Percentiles rank a stretch among this genome's conserved stretches.
Evolutionary conservation across 805 yeast species (phyloP).

Genomic region (Yamadazyma ubonensis): DNA sequence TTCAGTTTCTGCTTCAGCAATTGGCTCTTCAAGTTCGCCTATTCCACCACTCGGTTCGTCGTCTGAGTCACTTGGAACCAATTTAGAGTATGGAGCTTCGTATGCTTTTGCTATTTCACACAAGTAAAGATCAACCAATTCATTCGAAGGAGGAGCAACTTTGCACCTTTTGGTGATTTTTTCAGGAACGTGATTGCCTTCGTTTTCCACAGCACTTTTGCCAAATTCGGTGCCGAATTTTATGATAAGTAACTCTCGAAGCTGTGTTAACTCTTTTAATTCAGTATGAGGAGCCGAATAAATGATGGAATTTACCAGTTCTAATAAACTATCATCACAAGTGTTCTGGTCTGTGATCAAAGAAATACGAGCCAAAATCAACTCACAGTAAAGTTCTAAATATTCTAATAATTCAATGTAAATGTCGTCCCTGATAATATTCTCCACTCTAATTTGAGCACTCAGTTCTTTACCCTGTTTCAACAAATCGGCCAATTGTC

Average conservation of each 20-base stretch:
- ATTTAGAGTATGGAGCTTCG: constrained; percentile 67
- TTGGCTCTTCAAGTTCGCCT: constrained; percentile 15
- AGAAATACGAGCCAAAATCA: constrained; percentile 70
- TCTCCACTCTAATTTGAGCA: constrained; percentile 81
- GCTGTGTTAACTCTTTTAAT: constrained; percentile 61
- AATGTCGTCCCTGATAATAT: constrained; percentile 78
- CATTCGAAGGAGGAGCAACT: constrained; percentile 63
- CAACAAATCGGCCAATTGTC: constrained; percentile 68
- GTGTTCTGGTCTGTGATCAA: constrained; percentile 48
- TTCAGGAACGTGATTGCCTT: constrained; percentile 56
- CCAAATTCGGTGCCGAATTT: constrained; percentile 72
- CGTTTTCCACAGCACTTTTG: constrained; percentile 51
- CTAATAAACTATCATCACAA: constrained; percentile 63
- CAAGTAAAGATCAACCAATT: constrained; percentile 66
- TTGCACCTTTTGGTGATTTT: constrained; percentile 62
- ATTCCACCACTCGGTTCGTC: constrained; percentile 23
- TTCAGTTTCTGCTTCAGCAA: constrained; percentile 16
- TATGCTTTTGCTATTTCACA: constrained; percentile 81
- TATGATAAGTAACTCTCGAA: constrained; percentile 60
- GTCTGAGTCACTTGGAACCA: constrained; percentile 26
- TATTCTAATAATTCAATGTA: constrained; percentile 76
- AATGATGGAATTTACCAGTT: constrained; percentile 69
- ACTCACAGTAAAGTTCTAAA: constrained; percentile 79
- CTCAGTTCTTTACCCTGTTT: constrained; percentile 73
- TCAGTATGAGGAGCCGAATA: constrained; percentile 73